phyloP scores from a whole-genome alignment of 441 rosid species.

The Corymbia calophylla region DNA sequence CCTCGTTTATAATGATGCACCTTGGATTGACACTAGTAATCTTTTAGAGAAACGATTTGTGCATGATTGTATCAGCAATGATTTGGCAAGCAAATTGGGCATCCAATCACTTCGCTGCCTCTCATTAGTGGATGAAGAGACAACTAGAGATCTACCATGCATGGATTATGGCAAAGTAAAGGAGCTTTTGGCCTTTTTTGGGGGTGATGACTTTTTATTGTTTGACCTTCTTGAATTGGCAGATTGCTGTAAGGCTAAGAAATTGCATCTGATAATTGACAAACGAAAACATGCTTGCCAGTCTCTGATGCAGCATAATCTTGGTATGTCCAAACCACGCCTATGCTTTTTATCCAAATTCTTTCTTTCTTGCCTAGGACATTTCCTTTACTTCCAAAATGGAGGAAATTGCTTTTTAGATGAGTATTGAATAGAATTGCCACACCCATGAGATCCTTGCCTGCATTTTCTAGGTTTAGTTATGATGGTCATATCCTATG shows the following conservation, averaged over 20 bases:
- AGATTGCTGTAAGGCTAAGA: conserved; percentile 91
- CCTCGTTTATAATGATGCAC: conserved; percentile 96
- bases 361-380: background rate
- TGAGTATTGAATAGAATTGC: background rate
- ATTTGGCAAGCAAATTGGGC: conserved; percentile 82
- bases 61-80: conserved; percentile 80
- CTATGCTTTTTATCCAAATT: background rate
- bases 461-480: background rate
- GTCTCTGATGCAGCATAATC: conserved; percentile 89
- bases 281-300: conserved; percentile 89
- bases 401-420: background rate
- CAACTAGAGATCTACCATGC: conserved; percentile 91
- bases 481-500: background rate
- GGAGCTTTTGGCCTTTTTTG: conserved; percentile 74
- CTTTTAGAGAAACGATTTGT: conserved; percentile 71
- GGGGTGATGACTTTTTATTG: conserved; percentile 75
- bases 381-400: background rate
- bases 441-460: background rate
- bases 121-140: conserved; percentile 78
- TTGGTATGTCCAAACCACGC: conserved; percentile 36
- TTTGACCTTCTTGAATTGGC: conserved; percentile 98
- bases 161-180: conserved; percentile 80
- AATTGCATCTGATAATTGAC: conserved; percentile 78
- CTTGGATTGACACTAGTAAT: conserved; percentile 85
- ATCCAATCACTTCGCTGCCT: conserved; percentile 86